Evolutionary conservation across 1,284 basidiomycete genomes (phyloP).

Genomic region (Polyporus tsugae): DNA sequence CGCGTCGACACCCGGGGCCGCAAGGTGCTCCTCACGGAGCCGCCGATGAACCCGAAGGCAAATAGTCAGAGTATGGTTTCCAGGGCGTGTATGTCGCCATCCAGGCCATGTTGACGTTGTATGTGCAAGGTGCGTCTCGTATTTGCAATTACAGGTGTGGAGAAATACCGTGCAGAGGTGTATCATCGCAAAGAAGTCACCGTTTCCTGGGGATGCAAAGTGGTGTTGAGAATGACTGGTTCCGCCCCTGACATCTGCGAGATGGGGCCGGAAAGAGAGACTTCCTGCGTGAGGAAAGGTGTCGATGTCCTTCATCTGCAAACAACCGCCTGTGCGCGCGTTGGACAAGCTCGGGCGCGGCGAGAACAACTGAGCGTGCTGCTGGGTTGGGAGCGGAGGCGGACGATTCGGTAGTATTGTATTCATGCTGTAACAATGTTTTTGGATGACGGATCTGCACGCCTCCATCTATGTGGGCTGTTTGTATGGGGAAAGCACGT

Average conservation of each 20-base stretch:
- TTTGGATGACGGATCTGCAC: constrained; percentile 15
- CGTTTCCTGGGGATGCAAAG: neutral
- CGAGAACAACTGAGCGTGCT: constrained; percentile 51
- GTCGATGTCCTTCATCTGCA: no score
- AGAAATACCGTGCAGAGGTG: neutral
- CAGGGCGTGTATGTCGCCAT: constrained; percentile 97
- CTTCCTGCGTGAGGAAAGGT: neutral
- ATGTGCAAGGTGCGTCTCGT: constrained; percentile 87
- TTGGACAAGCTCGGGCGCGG: constrained; percentile 85
- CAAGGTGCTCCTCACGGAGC: no score
- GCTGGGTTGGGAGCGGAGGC: no score
- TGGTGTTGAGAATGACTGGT: no score
- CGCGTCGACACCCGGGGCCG: no score
- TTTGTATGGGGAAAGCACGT: neutral
- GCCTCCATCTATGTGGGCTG: neutral
- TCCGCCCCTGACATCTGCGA: neutral
- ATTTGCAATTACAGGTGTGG: neutral
- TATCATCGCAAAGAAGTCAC: neutral
- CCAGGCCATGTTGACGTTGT: constrained; percentile 97
- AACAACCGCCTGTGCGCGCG: no score
- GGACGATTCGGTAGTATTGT: constrained; percentile 26
- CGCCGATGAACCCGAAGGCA: constrained; percentile 98
- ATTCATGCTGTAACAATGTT: constrained; percentile 24
- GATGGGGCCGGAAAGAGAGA: neutral
- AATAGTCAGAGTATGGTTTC: constrained; percentile 98